Evolutionary conservation across 768 basidiomycete genomes (phyloP).

Genomic region (Calocybe indica): DNA sequence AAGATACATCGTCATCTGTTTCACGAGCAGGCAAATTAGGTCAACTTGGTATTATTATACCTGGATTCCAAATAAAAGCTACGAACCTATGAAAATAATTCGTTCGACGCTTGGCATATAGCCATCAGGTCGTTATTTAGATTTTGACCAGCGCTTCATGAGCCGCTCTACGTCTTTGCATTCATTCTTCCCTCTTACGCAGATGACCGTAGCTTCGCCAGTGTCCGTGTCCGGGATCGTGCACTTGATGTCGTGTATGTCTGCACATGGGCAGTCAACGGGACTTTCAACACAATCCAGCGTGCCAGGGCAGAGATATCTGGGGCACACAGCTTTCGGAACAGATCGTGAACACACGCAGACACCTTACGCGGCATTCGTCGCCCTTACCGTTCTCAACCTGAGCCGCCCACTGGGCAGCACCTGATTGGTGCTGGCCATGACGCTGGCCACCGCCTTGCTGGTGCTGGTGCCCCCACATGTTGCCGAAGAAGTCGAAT

Average conservation of each 20-base stretch:
- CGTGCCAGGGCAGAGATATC: conserved; percentile 72
- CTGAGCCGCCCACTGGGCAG: conserved; percentile 61
- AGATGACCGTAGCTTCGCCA: conserved; percentile 59
- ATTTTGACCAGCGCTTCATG: conserved; percentile 19
- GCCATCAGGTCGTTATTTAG: no score
- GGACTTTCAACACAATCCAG: conserved; percentile 61
- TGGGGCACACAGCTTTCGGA: conserved; percentile 59
- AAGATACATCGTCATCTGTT: no score
- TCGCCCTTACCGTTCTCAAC: conserved; percentile 52
- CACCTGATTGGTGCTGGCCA: conserved; percentile 42
- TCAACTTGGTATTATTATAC: no score
- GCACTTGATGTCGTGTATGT: conserved; percentile 73
- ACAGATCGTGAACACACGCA: not conserved
- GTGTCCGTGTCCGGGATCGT: conserved; percentile 53
- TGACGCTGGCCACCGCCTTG: conserved; percentile 48
- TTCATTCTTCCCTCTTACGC: conserved; percentile 59
- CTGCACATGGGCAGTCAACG: conserved; percentile 74
- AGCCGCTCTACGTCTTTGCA: conserved; percentile 60
- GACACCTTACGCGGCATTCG: not conserved
- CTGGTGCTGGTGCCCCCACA: conserved; percentile 64
- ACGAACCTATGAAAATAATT: no score
- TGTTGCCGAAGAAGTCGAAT: conserved; percentile 74
- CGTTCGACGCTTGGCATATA: no score
- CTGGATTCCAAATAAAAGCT: no score
- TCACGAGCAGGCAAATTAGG: no score